Evolutionary conservation across 805 yeast species (phyloP).

Genomic region (Dipodascus albidus): DNA sequence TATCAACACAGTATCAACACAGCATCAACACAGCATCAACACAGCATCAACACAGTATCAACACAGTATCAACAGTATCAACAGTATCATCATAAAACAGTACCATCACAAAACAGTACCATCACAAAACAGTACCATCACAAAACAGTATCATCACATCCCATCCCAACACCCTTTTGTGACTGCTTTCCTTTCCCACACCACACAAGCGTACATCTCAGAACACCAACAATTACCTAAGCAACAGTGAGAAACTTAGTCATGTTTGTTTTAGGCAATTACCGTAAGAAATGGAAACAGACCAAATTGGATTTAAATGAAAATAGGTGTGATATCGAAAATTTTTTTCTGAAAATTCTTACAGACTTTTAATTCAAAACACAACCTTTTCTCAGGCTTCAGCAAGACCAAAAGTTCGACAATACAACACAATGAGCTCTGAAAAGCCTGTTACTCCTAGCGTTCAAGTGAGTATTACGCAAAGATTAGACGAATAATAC

Average conservation of each 20-base stretch:
- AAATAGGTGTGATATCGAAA: not conserved
- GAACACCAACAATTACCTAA: no score
- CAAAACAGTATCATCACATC: not conserved
- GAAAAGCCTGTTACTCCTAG: not conserved
- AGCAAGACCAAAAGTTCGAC: not conserved
- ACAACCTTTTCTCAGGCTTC: not conserved
- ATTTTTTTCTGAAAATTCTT: not conserved
- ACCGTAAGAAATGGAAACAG: not conserved
- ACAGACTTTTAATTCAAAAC: not conserved
- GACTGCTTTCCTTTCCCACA: not conserved
- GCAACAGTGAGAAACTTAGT: not conserved
- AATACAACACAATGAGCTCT: not conserved
- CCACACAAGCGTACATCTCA: no score
- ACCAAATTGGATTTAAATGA: not conserved
- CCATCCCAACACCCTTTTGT: not conserved
- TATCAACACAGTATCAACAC: no score
- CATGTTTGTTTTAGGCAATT: not conserved
- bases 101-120: not conserved
- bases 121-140: not conserved
- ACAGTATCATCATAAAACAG: not conserved
- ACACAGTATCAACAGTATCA: no score
- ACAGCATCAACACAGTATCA: no score
- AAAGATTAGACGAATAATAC: not conserved
- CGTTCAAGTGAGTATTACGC: not conserved
- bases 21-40: no score